Evolutionary conservation across 2,329 filamentous ascomycete species (phyloP).

Genomic region (Teratosphaeria nubilosa): DNA sequence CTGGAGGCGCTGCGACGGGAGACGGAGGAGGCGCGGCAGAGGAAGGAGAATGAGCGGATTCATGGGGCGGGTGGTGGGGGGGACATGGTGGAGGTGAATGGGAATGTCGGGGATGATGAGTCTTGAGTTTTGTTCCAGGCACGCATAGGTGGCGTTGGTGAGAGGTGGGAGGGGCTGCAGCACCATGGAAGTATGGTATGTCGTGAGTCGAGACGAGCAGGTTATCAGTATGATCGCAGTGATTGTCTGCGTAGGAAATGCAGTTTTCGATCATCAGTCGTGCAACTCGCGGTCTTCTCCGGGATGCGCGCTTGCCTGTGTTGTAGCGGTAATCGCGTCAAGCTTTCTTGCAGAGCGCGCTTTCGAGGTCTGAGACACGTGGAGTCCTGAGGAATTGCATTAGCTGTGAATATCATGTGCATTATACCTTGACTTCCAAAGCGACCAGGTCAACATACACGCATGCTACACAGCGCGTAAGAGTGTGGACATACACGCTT

Average conservation of each 20-base stretch:
- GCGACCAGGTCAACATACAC: background rate
- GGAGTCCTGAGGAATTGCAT: background rate
- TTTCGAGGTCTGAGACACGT: too few relatives aligned
- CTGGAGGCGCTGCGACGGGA: conserved; percentile 72
- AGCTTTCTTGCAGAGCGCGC: too few relatives aligned
- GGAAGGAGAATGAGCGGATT: conserved; percentile 67
- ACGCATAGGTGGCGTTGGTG: background rate
- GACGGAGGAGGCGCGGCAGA: conserved; percentile 64
- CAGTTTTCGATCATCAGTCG: too few relatives aligned
- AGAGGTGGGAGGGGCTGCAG: background rate
- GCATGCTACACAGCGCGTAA: background rate
- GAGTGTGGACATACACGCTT: too few relatives aligned
- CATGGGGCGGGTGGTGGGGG: background rate
- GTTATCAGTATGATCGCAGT: too few relatives aligned
- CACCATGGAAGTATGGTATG: background rate
- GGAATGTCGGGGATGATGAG: conserved; percentile 1
- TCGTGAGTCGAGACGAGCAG: background rate
- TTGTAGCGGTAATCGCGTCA: too few relatives aligned
- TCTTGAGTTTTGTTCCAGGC: background rate
- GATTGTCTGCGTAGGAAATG: too few relatives aligned
- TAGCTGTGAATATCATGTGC: background rate
- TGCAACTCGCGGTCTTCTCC: too few relatives aligned
- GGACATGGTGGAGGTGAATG: conserved; percentile 3
- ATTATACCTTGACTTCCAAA: background rate
- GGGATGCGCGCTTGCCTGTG: too few relatives aligned